Evolutionary conservation across 2,329 filamentous ascomycete genomes (phyloP).

Genomic region (Colletotrichum melonis): DNA sequence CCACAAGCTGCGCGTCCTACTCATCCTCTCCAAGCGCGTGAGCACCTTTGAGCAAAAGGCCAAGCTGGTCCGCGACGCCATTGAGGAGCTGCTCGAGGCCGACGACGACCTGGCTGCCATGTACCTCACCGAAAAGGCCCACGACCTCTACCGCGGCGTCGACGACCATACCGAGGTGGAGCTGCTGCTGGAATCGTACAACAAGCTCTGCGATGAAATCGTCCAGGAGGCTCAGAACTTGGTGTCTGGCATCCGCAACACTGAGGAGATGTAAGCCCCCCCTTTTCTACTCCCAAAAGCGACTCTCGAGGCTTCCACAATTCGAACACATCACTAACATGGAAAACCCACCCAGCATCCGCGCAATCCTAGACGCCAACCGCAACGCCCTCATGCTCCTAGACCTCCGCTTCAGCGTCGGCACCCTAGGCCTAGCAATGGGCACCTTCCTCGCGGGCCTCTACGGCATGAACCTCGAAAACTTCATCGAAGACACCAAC

Average conservation of each 20-base stretch:
- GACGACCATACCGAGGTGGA: constrained; percentile 97
- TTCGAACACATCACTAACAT: constrained; percentile 40
- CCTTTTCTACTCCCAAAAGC: constrained; percentile 16
- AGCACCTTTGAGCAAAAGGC: constrained; percentile 98
- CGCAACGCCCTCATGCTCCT: constrained; percentile 98
- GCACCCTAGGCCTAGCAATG: constrained; percentile 92
- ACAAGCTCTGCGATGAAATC: constrained; percentile 98
- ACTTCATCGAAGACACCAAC: constrained; percentile 95
- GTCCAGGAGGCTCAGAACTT: constrained; percentile 94
- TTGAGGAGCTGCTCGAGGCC: constrained; percentile 94
- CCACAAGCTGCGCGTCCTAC: constrained; percentile 88
- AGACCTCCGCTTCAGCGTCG: constrained; percentile 95
- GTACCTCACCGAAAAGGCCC: constrained; percentile 92
- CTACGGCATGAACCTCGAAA: constrained; percentile 99
- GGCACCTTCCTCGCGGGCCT: constrained; percentile 97
- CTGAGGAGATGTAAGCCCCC: constrained; percentile 88
- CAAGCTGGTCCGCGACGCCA: constrained; percentile 90
- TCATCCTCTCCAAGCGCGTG: constrained; percentile 94
- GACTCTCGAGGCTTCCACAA: not conserved
- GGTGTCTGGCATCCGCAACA: constrained; percentile 95
- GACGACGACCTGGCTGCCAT: constrained; percentile 95
- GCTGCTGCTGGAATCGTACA: constrained; percentile 95
- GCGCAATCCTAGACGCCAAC: constrained; percentile 97
- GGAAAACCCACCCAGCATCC: constrained; percentile 69
- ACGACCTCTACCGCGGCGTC: constrained; percentile 77